Evolutionary conservation across 129 eudicot species (phyloP).

Genomic region (Oenanthe sinensis): DNA sequence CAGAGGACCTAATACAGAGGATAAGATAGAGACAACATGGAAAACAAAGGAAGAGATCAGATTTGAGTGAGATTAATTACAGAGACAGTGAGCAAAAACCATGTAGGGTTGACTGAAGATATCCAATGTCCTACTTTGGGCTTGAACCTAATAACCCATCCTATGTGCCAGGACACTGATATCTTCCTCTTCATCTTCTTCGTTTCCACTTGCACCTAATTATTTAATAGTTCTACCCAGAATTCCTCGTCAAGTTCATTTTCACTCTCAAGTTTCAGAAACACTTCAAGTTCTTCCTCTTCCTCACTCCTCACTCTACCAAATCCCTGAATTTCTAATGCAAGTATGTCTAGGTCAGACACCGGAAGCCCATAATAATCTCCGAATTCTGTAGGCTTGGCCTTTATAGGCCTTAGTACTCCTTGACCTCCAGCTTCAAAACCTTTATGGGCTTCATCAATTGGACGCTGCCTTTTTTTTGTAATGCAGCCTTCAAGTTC

Average conservation of each 20-base stretch:
- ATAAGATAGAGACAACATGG: constrained; percentile 11
- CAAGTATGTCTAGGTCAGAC: constrained; percentile 80
- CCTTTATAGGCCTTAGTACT: constrained; percentile 21
- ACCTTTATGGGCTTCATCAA: constrained; percentile 30
- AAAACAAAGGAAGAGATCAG: constrained; percentile 23
- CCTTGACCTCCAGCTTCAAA: constrained; percentile 16
- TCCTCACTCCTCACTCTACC: constrained; percentile 45
- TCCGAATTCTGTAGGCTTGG: constrained; percentile 49
- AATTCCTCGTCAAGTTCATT: constrained; percentile 74
- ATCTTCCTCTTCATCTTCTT: constrained; percentile 33
- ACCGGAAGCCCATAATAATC: constrained; percentile 21
- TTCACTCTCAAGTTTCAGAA: constrained; percentile 25
- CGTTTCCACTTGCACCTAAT: constrained; percentile 13
- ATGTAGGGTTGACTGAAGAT: background rate
- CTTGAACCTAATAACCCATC: constrained; percentile 63
- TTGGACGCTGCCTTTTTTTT: constrained; percentile 51
- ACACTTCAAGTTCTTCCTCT: constrained; percentile 22
- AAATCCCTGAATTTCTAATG: constrained; percentile 82
- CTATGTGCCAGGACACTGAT: constrained; percentile 21
- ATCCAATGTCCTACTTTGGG: constrained; percentile 31
- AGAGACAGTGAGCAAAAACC: constrained; percentile 9
- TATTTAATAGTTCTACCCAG: constrained; percentile 63
- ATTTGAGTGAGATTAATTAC: constrained; percentile 19
- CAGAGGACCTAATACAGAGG: constrained; percentile 30
- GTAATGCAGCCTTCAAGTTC: constrained; percentile 44